Conservation (phyloP, 108 stramenopile genomes). For the Mediolabrus comicus region DNA sequence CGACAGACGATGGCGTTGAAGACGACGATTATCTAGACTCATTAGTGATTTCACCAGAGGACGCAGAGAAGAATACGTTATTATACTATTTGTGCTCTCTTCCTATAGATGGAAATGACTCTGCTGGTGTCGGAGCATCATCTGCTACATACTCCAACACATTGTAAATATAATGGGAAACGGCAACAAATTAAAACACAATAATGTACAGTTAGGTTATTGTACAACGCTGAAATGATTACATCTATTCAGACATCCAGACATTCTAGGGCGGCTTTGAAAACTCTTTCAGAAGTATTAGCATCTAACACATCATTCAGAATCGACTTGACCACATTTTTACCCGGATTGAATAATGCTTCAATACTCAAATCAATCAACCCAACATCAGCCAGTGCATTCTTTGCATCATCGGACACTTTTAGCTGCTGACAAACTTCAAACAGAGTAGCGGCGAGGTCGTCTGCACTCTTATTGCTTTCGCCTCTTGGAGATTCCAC, state of each 20-base stretch:
- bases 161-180: not conserved
- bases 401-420: slow-evolving; percentile 8
- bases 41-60: not conserved
- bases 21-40: slow-evolving; percentile 7
- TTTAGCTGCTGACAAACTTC: slow-evolving; percentile 36
- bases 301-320: slow-evolving; percentile 32
- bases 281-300: not conserved
- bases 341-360: slow-evolving; percentile 34
- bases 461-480: not conserved
- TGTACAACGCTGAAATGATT: too few species aligned
- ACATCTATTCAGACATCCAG: too few species aligned
- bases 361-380: slow-evolving; percentile 36
- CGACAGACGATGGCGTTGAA: slow-evolving; percentile 3
- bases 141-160: not conserved
- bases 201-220: not conserved
- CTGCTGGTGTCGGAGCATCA: not conserved
- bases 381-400: slow-evolving; percentile 26
- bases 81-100: slow-evolving; percentile 38
- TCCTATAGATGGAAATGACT: slow-evolving; percentile 15
- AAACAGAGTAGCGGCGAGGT: slow-evolving; percentile 11
- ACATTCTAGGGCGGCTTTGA: slow-evolving; percentile 12
- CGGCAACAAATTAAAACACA: not conserved
- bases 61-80: slow-evolving; percentile 29
- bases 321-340: slow-evolving; percentile 22
- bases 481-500: slow-evolving; percentile 12